These are phyloP conservation scores for Plenodomus tracheiphilus DNA, from an alignment of 2,329 filamentous ascomycete species.

Conservation along the genomic window DNA sequence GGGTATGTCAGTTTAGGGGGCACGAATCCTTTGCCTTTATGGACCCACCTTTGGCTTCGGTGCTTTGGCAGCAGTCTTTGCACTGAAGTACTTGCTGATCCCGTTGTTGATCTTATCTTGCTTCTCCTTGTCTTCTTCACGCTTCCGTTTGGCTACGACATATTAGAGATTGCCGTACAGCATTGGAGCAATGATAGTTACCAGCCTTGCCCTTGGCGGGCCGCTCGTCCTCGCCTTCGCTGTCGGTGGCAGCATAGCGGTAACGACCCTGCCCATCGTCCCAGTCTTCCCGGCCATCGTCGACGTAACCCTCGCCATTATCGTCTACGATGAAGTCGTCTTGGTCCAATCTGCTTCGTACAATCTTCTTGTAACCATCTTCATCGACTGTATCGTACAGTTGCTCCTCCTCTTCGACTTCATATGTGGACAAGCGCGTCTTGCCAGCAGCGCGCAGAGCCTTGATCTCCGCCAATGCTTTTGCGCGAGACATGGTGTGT, in stretches of 20 bases:
- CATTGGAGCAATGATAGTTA: constrained; percentile 30
- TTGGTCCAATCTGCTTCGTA: constrained; percentile 82
- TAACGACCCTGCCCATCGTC: constrained; percentile 71
- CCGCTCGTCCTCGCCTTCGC: constrained; percentile 73
- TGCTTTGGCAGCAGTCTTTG: constrained; percentile 65
- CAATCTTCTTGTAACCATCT: constrained; percentile 94
- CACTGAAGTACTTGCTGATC: constrained; percentile 93
- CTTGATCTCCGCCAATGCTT: constrained; percentile 70
- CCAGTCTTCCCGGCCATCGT: constrained; percentile 81
- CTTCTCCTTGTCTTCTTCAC: constrained; percentile 82
- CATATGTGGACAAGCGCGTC: constrained; percentile 84
- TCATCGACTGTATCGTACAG: constrained; percentile 97
- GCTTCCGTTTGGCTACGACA: constrained; percentile 75
- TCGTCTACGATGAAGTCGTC: constrained; percentile 99
- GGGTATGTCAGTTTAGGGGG: constrained; percentile 22
- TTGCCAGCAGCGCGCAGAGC: constrained; percentile 87
- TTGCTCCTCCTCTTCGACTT: constrained; percentile 80
- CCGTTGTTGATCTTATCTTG: constrained; percentile 86
- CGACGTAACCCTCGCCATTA: constrained; percentile 94
- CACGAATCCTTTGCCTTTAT: not conserved
- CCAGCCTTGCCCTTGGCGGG: constrained; percentile 63
- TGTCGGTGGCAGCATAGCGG: constrained; percentile 65
- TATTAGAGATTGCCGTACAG: constrained; percentile 19
- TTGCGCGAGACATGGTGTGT: constrained; percentile 40
- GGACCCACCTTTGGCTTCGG: constrained; percentile 76